Evolutionary conservation across 192 early-diverging fungal species (phyloP).

Genomic region (Jimgerdemannia lactiflua): DNA sequence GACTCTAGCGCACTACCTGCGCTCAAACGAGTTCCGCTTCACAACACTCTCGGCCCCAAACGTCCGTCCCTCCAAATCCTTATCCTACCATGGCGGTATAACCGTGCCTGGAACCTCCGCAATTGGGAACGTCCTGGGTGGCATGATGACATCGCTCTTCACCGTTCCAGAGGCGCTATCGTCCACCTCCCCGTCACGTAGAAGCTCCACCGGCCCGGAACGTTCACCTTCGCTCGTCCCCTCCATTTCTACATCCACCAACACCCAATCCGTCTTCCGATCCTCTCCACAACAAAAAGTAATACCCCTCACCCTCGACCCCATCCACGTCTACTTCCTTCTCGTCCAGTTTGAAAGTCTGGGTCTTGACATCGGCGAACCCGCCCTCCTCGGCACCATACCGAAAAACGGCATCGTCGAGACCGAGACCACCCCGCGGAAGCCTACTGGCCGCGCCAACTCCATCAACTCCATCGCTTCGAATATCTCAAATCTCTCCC

Average conservation of each 20-base stretch:
- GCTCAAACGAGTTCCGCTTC: conserved; percentile 46
- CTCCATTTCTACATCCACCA: conserved; percentile 22
- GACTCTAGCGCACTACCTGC: conserved; percentile 51
- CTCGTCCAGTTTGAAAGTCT: conserved; percentile 36
- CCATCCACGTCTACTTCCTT: conserved; percentile 40
- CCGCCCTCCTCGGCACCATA: conserved; percentile 13
- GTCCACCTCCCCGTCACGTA: neutral
- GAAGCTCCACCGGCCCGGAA: conserved; percentile 10
- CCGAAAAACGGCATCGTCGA: conserved; percentile 21
- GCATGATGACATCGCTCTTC: conserved; percentile 15
- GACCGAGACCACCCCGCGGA: conserved; percentile 22
- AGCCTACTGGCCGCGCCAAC: conserved; percentile 13
- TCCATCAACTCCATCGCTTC: conserved; percentile 33
- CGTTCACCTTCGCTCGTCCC: conserved; percentile 23
- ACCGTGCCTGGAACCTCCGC: neutral
- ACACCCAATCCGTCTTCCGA: conserved; percentile 23
- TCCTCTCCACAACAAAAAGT: conserved; percentile 11
- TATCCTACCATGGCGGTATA: neutral
- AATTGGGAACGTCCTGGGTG: neutral
- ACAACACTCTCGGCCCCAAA: neutral
- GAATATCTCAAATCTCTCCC: conserved; percentile 25
- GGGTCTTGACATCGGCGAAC: conserved; percentile 35
- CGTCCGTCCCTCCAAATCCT: neutral
- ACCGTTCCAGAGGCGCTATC: conserved; percentile 5
- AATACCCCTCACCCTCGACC: conserved; percentile 29